Percentiles rank a stretch among this genome's conserved stretches.
Evolutionary conservation across 2,329 filamentous ascomycete genomes (phyloP).

Genomic region (Cyanodermella asteris): DNA sequence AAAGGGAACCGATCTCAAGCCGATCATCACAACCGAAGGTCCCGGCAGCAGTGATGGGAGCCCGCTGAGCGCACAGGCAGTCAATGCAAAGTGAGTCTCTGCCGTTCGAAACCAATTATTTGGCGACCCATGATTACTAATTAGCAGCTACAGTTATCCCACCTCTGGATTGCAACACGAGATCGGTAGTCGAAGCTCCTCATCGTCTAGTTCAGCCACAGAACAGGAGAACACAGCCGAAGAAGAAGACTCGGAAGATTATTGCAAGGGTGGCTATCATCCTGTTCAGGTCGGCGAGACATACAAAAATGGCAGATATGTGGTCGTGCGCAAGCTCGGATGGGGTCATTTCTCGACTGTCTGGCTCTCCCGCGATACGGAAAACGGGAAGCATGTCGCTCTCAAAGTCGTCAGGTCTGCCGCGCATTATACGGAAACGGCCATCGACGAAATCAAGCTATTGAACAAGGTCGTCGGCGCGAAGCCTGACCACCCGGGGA

Average conservation of each 20-base stretch:
- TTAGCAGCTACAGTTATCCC: constrained; percentile 20
- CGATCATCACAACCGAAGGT: constrained; percentile 42
- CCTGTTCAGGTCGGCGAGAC: constrained; percentile 85
- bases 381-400: constrained; percentile 78
- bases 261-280: constrained; percentile 97
- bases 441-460: constrained; percentile 95
- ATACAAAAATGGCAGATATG: constrained; percentile 95
- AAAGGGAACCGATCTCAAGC: constrained; percentile 41
- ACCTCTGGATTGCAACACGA: constrained; percentile 31
- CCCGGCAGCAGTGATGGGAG: constrained; percentile 23
- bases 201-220: constrained; percentile 60
- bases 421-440: constrained; percentile 95
- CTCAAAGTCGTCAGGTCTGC: constrained; percentile 95
- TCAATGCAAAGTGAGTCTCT: constrained; percentile 12
- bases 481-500: constrained; percentile 81
- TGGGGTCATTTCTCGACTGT: constrained; percentile 99
- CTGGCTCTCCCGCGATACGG: constrained; percentile 65
- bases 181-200: constrained; percentile 57
- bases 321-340: constrained; percentile 82
- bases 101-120: constrained; percentile 9
- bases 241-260: constrained; percentile 97
- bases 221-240: constrained; percentile 80
- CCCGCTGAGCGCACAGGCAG: constrained; percentile 16
- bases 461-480: constrained; percentile 92
- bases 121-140: constrained; percentile 7